phyloP scores from a whole-genome alignment of 768 basidiomycete species.

The Lactarius indigo region DNA sequence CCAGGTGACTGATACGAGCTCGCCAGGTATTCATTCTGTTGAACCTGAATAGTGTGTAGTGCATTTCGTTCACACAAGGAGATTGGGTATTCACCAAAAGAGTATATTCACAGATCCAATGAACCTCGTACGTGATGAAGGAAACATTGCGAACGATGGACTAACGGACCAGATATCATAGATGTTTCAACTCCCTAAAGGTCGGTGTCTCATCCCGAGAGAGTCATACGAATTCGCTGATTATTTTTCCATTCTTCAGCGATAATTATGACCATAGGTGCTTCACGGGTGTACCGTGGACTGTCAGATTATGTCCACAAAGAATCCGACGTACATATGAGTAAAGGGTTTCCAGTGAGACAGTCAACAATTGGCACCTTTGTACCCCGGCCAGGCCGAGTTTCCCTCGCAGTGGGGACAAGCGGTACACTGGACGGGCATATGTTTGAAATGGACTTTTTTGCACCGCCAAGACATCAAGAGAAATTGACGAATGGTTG shows the following conservation, averaged over 20 bases:
- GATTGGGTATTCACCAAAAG: background rate
- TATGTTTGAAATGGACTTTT: background rate
- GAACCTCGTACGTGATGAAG: conserved; percentile 5
- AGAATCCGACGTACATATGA: conserved; percentile 36
- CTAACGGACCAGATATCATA: background rate
- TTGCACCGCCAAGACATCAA: background rate
- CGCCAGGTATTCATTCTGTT: conserved; percentile 2
- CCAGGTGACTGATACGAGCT: background rate
- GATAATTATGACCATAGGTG: too few relatives aligned
- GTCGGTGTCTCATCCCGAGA: background rate
- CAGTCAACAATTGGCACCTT: background rate
- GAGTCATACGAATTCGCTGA: background rate
- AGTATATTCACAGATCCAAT: background rate
- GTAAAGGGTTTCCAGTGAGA: background rate
- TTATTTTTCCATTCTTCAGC: too few relatives aligned
- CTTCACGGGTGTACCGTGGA: too few relatives aligned
- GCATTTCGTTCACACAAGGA: background rate
- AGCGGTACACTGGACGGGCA: background rate
- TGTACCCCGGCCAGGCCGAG: background rate
- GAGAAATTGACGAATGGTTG: background rate
- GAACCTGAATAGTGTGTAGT: conserved; percentile 3
- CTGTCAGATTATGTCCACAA: conserved; percentile 36
- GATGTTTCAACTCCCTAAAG: conserved; percentile 7
- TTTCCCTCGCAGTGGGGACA: background rate
- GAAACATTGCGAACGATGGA: background rate